phyloP scores from a whole-genome alignment of 257 asterid genomes.

The Solanum tacnaense region DNA sequence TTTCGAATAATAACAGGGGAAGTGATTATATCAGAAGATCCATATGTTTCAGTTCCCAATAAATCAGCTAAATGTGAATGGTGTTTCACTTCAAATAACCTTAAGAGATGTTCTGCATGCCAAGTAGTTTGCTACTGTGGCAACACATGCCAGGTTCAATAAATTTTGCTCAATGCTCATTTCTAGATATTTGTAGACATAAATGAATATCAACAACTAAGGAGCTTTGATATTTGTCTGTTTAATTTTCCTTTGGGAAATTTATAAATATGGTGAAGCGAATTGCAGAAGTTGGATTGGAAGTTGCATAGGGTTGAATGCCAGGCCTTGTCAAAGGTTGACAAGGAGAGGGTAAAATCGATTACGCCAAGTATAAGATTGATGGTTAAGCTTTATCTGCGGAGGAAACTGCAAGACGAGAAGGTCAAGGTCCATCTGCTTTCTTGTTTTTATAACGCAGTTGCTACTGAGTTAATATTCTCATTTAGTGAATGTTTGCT shows the following conservation, averaged over 20 bases:
- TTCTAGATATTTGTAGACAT: neutral
- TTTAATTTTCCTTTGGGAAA: neutral
- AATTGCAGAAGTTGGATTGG: constrained; percentile 81
- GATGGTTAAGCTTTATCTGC: constrained; percentile 65
- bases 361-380: constrained; percentile 68
- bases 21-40: constrained; percentile 60
- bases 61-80: constrained; percentile 68
- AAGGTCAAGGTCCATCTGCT: constrained; percentile 33
- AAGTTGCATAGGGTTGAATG: constrained; percentile 73
- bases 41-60: constrained; percentile 73
- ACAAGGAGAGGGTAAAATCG: constrained; percentile 44
- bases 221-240: neutral
- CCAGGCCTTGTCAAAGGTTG: constrained; percentile 39
- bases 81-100: constrained; percentile 52
- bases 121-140: constrained; percentile 75
- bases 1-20: constrained; percentile 41
- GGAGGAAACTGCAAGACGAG: constrained; percentile 51
- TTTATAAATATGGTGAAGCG: neutral
- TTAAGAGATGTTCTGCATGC: constrained; percentile 88
- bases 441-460: neutral
- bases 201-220: neutral
- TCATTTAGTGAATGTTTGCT: neutral
- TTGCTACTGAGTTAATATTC: neutral
- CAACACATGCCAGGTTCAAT: constrained; percentile 58
- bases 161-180: neutral